These are phyloP conservation scores for Dactylellina haptotyla DNA, from an alignment of 2,329 filamentous ascomycete genomes.

Conservation along the genomic window DNA sequence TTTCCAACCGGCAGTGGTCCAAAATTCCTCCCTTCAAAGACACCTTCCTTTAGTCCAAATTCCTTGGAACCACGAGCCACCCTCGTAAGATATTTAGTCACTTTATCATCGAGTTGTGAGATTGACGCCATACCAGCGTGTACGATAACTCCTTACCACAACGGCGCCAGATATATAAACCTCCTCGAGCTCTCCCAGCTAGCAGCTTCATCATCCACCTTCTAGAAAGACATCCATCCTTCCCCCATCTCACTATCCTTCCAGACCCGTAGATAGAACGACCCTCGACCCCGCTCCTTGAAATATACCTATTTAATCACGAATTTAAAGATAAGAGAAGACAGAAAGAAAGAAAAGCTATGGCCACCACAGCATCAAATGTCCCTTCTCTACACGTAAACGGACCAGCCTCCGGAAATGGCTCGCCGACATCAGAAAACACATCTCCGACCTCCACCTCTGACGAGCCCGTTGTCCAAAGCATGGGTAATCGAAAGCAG, in stretches of 20 bases:
- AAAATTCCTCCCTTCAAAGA: constrained; percentile 28
- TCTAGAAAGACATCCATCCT: not conserved
- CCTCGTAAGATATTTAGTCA: constrained; percentile 10
- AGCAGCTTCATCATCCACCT: not conserved
- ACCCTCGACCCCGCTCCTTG: no score
- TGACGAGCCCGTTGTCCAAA: constrained; percentile 58
- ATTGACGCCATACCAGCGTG: constrained; percentile 41
- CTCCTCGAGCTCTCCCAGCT: constrained; percentile 20
- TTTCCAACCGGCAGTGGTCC: constrained; percentile 24
- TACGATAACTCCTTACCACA: constrained; percentile 13
- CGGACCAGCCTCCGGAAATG: constrained; percentile 41
- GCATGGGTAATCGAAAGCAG: constrained; percentile 55
- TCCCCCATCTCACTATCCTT: no score
- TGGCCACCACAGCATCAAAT: constrained; percentile 33
- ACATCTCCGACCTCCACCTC: constrained; percentile 28
- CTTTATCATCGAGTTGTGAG: not conserved
- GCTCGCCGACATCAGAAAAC: constrained; percentile 33
- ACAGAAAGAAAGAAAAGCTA: no score
- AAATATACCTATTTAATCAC: no score
- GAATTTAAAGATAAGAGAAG: no score
- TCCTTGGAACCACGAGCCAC: constrained; percentile 33
- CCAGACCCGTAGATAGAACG: no score
- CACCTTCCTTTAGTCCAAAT: constrained; percentile 11
- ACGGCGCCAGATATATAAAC: constrained; percentile 37
- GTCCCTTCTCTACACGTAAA: constrained; percentile 57